Percentiles rank a stretch among this genome's conserved stretches.
Evolutionary conservation across 1,284 basidiomycete genomes (phyloP).

Genomic region (Butyriboletus pseudospeciosus): DNA sequence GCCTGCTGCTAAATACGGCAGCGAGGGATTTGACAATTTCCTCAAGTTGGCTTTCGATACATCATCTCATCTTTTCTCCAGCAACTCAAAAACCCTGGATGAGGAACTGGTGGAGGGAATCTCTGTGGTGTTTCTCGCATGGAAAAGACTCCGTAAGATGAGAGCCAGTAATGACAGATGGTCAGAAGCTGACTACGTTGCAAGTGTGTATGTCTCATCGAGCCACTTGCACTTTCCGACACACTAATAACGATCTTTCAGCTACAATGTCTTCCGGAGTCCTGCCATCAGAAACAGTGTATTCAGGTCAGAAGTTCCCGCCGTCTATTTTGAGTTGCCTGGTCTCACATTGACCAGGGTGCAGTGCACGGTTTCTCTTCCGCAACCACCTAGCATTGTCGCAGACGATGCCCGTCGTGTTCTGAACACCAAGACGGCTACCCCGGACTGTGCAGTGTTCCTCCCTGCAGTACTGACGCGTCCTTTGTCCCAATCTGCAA

Average conservation of each 20-base stretch:
- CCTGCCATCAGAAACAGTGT: conserved; percentile 41
- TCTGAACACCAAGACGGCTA: conserved; percentile 41
- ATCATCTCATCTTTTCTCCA: conserved; percentile 42
- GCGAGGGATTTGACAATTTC: conserved; percentile 39
- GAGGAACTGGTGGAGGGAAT: conserved; percentile 39
- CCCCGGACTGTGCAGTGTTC: conserved; percentile 49
- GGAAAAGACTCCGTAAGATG: conserved; percentile 44
- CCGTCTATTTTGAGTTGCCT: neutral
- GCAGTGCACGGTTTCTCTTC: conserved; percentile 48
- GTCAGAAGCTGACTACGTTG: conserved; percentile 55
- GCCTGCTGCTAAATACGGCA: conserved; percentile 9
- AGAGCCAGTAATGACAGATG: conserved; percentile 41
- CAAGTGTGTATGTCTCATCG: conserved; percentile 43
- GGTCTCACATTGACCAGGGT: conserved; percentile 33
- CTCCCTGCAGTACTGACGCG: conserved; percentile 38
- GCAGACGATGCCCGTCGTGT: conserved; percentile 36
- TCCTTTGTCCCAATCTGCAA: conserved; percentile 38
- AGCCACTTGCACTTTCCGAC: neutral
- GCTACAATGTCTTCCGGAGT: conserved; percentile 48
- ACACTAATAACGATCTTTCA: conserved; percentile 16
- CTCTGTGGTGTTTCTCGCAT: conserved; percentile 40
- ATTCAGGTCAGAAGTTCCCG: conserved; percentile 36
- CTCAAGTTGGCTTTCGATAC: conserved; percentile 35
- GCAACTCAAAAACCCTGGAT: conserved; percentile 16
- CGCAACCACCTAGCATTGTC: conserved; percentile 40